phyloP scores from a whole-genome alignment of 2,329 filamentous ascomycete genomes.

The Leptographium flavum region DNA sequence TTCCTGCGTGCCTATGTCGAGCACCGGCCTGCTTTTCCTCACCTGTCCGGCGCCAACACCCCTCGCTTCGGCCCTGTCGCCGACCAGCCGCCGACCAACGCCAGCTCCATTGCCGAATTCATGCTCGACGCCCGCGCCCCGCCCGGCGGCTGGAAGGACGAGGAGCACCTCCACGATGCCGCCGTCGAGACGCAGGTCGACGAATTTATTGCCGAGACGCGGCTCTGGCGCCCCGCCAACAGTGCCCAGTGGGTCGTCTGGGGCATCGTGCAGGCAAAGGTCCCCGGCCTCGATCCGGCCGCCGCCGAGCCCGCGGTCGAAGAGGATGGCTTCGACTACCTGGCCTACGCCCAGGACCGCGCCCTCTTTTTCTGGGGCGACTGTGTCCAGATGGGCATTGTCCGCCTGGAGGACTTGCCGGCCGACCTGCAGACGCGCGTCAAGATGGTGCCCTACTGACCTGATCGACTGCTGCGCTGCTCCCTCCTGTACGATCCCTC shows the following conservation, averaged over 20 bases:
- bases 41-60: constrained; percentile 18
- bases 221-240: constrained; percentile 77
- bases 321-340: constrained; percentile 78
- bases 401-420: constrained; percentile 64
- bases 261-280: constrained; percentile 90
- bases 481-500: too few species aligned
- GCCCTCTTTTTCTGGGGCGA: constrained; percentile 94
- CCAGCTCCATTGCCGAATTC: constrained; percentile 50
- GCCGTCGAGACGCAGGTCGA: constrained; percentile 52
- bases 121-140: constrained; percentile 65
- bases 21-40: constrained; percentile 58
- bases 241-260: constrained; percentile 87
- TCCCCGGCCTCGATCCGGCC: constrained; percentile 45
- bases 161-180: constrained; percentile 48
- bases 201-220: constrained; percentile 61
- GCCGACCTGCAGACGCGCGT: constrained; percentile 46
- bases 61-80: constrained; percentile 8
- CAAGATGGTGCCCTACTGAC: constrained; percentile 49
- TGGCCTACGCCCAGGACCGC: constrained; percentile 79
- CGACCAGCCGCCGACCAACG: constrained; percentile 18
- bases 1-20: constrained; percentile 80
- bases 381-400: constrained; percentile 60
- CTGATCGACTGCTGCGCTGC: too few species aligned
- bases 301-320: constrained; percentile 32
- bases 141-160: constrained; percentile 40